A percentile compares a stretch with the other conserved stretches of the same genome.
Conservation (phyloP, 2,329 filamentous ascomycete genomes). For the Epichloe glyceriae region DNA sequence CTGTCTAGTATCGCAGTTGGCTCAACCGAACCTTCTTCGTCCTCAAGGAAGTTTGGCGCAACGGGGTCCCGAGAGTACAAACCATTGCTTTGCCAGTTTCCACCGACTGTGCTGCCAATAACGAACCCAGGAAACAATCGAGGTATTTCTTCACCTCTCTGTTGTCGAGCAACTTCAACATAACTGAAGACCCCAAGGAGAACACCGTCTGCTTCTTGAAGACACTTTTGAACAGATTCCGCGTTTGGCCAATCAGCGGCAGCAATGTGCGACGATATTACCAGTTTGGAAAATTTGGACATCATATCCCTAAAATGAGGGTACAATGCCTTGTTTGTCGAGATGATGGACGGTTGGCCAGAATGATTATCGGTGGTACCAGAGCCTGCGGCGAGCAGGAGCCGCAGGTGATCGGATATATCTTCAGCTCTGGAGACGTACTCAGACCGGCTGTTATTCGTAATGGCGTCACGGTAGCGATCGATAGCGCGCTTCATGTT, state of each 20-base stretch:
- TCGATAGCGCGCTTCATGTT: conserved; percentile 91
- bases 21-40: conserved; percentile 60
- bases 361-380: conserved; percentile 98
- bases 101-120: conserved; percentile 68
- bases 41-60: conserved; percentile 75
- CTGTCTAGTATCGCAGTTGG: conserved; percentile 63
- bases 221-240: conserved; percentile 86
- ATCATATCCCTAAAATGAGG: conserved; percentile 98
- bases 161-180: conserved; percentile 86
- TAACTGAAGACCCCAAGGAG: conserved; percentile 90
- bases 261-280: conserved; percentile 94
- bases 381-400: conserved; percentile 88
- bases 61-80: conserved; percentile 54
- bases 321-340: conserved; percentile 91
- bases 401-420: conserved; percentile 87
- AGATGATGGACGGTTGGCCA: conserved; percentile 97
- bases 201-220: conserved; percentile 95
- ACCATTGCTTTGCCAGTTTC: conserved; percentile 73
- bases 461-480: conserved; percentile 80
- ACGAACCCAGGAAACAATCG: conserved; percentile 91
- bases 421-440: conserved; percentile 94
- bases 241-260: conserved; percentile 90
- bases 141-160: conserved; percentile 84
- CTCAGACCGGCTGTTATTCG: conserved; percentile 68
- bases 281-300: conserved; percentile 98